Evolutionary conservation across 331 rosid species (phyloP).

Genomic region (Dryas integrifolia): DNA sequence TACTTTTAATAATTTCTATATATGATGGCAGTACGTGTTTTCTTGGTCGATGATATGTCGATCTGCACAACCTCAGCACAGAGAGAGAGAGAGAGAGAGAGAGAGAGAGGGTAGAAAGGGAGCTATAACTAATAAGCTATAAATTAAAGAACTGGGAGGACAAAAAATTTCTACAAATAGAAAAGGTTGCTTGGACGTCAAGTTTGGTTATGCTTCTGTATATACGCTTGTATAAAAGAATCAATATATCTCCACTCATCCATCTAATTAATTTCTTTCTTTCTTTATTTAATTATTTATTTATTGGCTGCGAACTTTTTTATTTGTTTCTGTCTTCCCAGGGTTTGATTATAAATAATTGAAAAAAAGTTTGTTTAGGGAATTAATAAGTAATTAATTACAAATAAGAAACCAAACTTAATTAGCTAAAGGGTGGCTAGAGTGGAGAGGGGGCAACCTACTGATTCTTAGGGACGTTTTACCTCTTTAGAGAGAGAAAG

Average conservation of each 20-base stretch:
- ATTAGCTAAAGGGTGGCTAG: constrained; percentile 36
- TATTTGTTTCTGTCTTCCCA: background rate
- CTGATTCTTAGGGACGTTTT: constrained; percentile 63
- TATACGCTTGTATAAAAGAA: constrained; percentile 39
- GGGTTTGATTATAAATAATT: background rate
- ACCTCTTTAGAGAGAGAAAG: constrained; percentile 45
- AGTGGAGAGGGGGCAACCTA: constrained; percentile 71
- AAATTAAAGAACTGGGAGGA: constrained; percentile 22
- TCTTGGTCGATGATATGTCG: background rate
- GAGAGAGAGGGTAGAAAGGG: background rate
- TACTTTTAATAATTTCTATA: too few species aligned
- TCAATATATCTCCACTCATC: constrained; percentile 9
- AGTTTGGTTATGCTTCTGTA: constrained; percentile 52
- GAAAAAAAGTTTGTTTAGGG: background rate
- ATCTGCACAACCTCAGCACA: constrained; percentile 4
- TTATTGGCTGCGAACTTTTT: too few species aligned
- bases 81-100: constrained; percentile 24
- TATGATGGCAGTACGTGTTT: too few species aligned
- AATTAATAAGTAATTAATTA: background rate
- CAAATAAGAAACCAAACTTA: background rate
- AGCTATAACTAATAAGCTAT: constrained; percentile 11
- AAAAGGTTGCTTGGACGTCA: constrained; percentile 53
- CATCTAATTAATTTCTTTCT: background rate
- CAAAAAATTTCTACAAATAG: constrained; percentile 45
- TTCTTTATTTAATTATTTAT: background rate